Conservation (phyloP, 495 filamentous ascomycete species). For the Podospora comata region DNA sequence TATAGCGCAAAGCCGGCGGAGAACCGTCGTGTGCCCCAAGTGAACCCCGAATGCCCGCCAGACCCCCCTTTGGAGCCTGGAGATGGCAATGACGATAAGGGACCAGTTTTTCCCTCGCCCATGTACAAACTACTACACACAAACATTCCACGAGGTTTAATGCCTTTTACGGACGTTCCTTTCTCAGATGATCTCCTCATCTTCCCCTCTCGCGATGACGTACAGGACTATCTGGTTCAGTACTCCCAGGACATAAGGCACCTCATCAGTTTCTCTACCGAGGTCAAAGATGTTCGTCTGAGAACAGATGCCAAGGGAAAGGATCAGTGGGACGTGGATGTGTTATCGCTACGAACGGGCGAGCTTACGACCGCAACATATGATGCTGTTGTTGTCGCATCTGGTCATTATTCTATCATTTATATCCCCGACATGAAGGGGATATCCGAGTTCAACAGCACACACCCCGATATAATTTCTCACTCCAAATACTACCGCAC, state of each 20-base stretch:
- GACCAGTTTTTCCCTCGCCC: slow-evolving; percentile 61
- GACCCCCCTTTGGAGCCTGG: slow-evolving; percentile 39
- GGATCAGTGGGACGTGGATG: slow-evolving; percentile 52
- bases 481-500: slow-evolving; percentile 80
- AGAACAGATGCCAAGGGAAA: slow-evolving; percentile 21
- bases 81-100: slow-evolving; percentile 8
- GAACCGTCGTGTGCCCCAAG: slow-evolving; percentile 40
- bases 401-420: slow-evolving; percentile 73
- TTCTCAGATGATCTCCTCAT: slow-evolving; percentile 62
- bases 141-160: slow-evolving; percentile 80
- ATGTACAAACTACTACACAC: slow-evolving; percentile 80
- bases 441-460: slow-evolving; percentile 48
- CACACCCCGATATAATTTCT: slow-evolving; percentile 61
- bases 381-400: slow-evolving; percentile 83
- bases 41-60: slow-evolving; percentile 37
- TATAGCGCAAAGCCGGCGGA: slow-evolving; percentile 48
- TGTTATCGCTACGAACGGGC: slow-evolving; percentile 43
- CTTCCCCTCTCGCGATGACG: slow-evolving; percentile 65
- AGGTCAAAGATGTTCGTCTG: slow-evolving; percentile 39
- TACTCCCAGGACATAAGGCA: slow-evolving; percentile 65
- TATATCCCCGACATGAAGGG: slow-evolving; percentile 58
- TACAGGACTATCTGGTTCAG: slow-evolving; percentile 68
- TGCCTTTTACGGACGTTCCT: slow-evolving; percentile 70
- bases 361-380: slow-evolving; percentile 49
- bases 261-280: slow-evolving; percentile 43